Conservation (phyloP, 306 rosid genomes). For the Rosa persica region DNA sequence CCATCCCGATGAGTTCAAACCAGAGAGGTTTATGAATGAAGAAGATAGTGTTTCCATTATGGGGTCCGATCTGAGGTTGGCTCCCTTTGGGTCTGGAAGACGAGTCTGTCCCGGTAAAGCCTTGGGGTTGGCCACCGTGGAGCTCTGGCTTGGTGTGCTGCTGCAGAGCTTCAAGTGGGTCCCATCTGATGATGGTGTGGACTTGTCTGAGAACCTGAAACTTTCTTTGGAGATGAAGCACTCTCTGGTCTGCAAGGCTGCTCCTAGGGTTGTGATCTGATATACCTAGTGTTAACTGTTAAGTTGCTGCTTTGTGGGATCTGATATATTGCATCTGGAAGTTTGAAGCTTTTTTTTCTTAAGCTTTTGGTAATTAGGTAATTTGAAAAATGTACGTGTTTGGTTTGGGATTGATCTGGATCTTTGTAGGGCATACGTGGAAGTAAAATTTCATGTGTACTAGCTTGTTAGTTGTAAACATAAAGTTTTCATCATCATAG, state of each 20-base stretch:
- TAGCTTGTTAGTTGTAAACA: background rate
- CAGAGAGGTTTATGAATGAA: conserved; percentile 48
- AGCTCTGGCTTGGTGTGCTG: conserved; percentile 71
- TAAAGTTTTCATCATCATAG: background rate
- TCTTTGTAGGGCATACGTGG: conserved; percentile 8
- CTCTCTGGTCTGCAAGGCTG: conserved; percentile 58
- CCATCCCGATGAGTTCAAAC: conserved; percentile 42
- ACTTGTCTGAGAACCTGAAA: conserved; percentile 56
- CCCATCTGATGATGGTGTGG: conserved; percentile 30
- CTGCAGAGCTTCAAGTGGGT: conserved; percentile 61
- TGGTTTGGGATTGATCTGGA: background rate
- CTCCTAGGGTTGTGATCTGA: conserved; percentile 46
- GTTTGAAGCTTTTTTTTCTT: background rate
- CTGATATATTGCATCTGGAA: background rate
- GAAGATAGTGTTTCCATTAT: conserved; percentile 32
- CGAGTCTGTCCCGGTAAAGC: conserved; percentile 85
- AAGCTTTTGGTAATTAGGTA: background rate
- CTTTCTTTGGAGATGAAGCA: conserved; percentile 81
- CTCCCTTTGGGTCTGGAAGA: conserved; percentile 79
- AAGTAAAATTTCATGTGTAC: background rate
- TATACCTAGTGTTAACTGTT: background rate
- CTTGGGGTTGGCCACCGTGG: conserved; percentile 69
- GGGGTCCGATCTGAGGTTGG: conserved; percentile 74
- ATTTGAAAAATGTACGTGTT: background rate
- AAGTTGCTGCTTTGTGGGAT: background rate